These are phyloP conservation scores for Chaetomiaceae sp. DNA, from an alignment of 2,329 filamentous ascomycete genomes.

Conservation along the genomic window DNA sequence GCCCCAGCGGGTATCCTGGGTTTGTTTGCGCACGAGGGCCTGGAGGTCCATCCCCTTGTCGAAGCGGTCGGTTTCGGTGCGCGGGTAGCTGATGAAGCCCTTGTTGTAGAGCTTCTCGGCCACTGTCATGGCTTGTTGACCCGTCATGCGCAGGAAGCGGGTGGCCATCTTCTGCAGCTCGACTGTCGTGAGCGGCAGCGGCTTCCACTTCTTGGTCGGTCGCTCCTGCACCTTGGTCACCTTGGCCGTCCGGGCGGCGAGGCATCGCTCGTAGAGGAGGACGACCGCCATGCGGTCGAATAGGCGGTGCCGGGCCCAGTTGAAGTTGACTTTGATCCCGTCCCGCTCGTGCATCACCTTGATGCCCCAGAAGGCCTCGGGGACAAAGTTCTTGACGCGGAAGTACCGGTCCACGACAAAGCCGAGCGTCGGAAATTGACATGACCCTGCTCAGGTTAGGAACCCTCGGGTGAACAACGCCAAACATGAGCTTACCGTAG, in stretches of 20 bases:
- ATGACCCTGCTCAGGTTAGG: constrained; percentile 55
- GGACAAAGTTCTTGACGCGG: constrained; percentile 85
- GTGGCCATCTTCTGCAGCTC: constrained; percentile 96
- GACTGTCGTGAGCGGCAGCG: constrained; percentile 87
- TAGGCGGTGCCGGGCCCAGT: constrained; percentile 73
- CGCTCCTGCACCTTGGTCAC: constrained; percentile 85
- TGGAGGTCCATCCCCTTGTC: constrained; percentile 82
- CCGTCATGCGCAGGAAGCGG: constrained; percentile 80
- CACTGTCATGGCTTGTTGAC: constrained; percentile 80
- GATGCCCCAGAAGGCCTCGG: constrained; percentile 90
- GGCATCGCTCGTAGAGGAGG: constrained; percentile 79
- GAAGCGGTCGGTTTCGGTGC: constrained; percentile 95
- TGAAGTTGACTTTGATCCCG: constrained; percentile 72
- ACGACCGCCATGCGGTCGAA: constrained; percentile 81
- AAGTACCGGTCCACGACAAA: constrained; percentile 97
- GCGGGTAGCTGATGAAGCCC: constrained; percentile 94
- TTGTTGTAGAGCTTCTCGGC: constrained; percentile 87
- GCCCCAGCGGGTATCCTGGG: constrained; percentile 70
- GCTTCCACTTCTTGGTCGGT: constrained; percentile 89
- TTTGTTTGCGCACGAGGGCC: constrained; percentile 76
- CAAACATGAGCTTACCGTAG: constrained; percentile 56
- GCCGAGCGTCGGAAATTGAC: constrained; percentile 92
- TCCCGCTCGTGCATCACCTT: constrained; percentile 75
- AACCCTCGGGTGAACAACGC: not conserved
- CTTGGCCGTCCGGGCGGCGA: constrained; percentile 67